Percentiles rank a stretch among this genome's conserved stretches.
phyloP scores from a whole-genome alignment of 2,329 filamentous ascomycete species.

The Ilyonectria destructans region DNA sequence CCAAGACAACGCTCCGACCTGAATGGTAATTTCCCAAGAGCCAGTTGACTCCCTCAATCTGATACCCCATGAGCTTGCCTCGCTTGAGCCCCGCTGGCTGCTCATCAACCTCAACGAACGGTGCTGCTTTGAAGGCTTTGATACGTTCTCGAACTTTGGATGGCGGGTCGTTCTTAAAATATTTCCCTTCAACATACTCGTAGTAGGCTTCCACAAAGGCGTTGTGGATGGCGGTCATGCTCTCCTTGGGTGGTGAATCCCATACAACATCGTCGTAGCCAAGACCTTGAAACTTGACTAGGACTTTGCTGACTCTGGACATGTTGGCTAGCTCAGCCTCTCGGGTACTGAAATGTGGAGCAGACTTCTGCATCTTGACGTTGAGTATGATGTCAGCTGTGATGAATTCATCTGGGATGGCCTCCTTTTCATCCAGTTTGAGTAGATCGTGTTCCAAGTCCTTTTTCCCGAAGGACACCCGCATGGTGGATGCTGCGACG shows the following conservation, averaged over 20 bases:
- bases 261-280: constrained; percentile 93
- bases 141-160: constrained; percentile 78
- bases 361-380: constrained; percentile 70
- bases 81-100: constrained; percentile 84
- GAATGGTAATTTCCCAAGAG: constrained; percentile 91
- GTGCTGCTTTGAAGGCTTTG: constrained; percentile 74
- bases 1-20: constrained; percentile 88
- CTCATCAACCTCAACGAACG: constrained; percentile 79
- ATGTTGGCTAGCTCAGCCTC: constrained; percentile 81
- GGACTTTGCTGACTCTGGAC: constrained; percentile 79
- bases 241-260: constrained; percentile 83
- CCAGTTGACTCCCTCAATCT: constrained; percentile 95
- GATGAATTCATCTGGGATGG: constrained; percentile 89
- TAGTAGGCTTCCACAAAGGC: constrained; percentile 89
- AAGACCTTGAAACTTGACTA: constrained; percentile 94
- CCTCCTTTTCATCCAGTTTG: constrained; percentile 81
- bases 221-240: constrained; percentile 78
- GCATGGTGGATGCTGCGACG: constrained; percentile 74
- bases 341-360: constrained; percentile 71
- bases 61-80: constrained; percentile 93
- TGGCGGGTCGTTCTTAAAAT: constrained; percentile 73
- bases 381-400: constrained; percentile 91
- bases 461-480: constrained; percentile 83
- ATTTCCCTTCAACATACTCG: constrained; percentile 86
- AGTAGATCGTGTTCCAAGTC: constrained; percentile 71